These are phyloP conservation scores for Domatiomyces catenatus DNA, from an alignment of 2,329 filamentous ascomycete genomes.

Conservation along the genomic window DNA sequence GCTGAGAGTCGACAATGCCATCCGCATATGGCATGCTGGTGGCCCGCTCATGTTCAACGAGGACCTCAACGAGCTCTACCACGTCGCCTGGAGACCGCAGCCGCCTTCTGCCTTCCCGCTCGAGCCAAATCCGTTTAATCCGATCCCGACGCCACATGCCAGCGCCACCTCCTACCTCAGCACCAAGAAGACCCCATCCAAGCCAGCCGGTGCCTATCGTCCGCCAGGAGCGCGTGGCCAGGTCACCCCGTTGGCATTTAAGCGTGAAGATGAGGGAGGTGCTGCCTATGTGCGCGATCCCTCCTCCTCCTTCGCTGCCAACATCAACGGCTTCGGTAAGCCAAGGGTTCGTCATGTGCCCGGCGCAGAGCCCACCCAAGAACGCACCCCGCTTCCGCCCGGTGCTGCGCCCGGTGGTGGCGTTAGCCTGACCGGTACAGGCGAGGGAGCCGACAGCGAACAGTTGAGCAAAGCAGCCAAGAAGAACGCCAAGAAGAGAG, in stretches of 20 bases:
- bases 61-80: slow-evolving; percentile 88
- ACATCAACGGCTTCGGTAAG: slow-evolving; percentile 64
- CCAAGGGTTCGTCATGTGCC: slow-evolving; percentile 64
- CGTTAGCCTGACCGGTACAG: slow-evolving; percentile 50
- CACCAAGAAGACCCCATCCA: slow-evolving; percentile 83
- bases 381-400: slow-evolving; percentile 41
- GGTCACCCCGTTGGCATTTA: slow-evolving; percentile 82
- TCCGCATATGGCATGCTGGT: slow-evolving; percentile 86
- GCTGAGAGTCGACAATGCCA: slow-evolving; percentile 87
- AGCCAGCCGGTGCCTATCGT: slow-evolving; percentile 91
- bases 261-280: slow-evolving; percentile 92
- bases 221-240: slow-evolving; percentile 85
- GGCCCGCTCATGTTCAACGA: slow-evolving; percentile 87
- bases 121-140: slow-evolving; percentile 52
- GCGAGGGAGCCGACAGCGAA: slow-evolving; percentile 46
- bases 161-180: slow-evolving; percentile 72
- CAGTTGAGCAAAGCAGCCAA: slow-evolving; percentile 66
- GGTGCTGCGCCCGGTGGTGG: slow-evolving; percentile 53
- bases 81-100: slow-evolving; percentile 75
- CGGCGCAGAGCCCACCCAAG: slow-evolving; percentile 60
- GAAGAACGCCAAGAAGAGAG: slow-evolving; percentile 98
- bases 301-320: slow-evolving; percentile 45
- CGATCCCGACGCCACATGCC: slow-evolving; percentile 61
- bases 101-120: slow-evolving; percentile 43
- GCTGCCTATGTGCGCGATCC: slow-evolving; percentile 75